phyloP scores from a whole-genome alignment of 345 rosid genomes.

The Eucalyptus sp. region DNA sequence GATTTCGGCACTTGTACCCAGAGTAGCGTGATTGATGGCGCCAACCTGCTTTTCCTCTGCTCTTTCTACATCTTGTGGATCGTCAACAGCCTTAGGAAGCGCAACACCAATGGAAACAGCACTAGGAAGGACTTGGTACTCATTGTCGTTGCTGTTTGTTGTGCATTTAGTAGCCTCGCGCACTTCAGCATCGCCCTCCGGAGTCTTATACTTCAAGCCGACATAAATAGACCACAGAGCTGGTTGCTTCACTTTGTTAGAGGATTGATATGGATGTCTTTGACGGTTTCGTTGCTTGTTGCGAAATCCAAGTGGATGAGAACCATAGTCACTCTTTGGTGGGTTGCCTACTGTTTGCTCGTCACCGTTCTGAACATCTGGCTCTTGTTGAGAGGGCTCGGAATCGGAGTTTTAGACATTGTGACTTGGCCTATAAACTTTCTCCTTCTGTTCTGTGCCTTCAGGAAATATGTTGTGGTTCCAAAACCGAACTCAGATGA shows the following conservation, averaged over 20 bases:
- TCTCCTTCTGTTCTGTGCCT: constrained; percentile 43
- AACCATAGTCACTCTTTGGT: constrained; percentile 44
- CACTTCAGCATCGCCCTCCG: constrained; percentile 25
- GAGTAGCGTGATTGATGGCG: constrained; percentile 34
- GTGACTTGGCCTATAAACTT: constrained; percentile 37
- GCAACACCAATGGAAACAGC: not conserved
- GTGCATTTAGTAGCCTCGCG: constrained; percentile 26
- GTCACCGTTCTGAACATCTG: constrained; percentile 26
- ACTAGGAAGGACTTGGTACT: constrained; percentile 29
- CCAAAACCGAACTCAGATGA: not conserved
- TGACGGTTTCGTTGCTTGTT: constrained; percentile 50
- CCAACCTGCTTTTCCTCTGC: constrained; percentile 44
- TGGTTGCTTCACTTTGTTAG: constrained; percentile 28
- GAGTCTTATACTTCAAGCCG: constrained; percentile 4
- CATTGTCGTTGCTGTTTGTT: constrained; percentile 24
- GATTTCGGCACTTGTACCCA: constrained; percentile 42
- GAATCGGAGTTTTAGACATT: constrained; percentile 17
- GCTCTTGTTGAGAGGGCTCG: constrained; percentile 8
- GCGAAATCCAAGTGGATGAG: constrained; percentile 21
- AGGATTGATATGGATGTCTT: constrained; percentile 53
- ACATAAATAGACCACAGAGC: not conserved
- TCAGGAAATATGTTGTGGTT: constrained; percentile 18
- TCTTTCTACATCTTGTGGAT: constrained; percentile 46
- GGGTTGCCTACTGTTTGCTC: constrained; percentile 41
- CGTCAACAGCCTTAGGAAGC: constrained; percentile 11